Conservation (phyloP, 179 eudicot genomes). For the Actinidia arguta region DNA sequence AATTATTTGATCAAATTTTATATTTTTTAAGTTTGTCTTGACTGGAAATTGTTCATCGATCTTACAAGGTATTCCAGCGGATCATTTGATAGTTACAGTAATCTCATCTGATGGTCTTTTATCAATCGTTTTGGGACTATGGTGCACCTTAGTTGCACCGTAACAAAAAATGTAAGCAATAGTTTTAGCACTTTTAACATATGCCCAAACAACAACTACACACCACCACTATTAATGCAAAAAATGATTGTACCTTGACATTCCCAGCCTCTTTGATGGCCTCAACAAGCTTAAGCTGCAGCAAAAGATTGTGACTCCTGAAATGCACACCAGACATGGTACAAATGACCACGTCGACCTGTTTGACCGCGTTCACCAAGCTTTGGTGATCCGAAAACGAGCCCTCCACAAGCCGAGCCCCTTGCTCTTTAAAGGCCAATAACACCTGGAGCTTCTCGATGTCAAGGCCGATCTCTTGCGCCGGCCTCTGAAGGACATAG, state of each 20-base stretch:
- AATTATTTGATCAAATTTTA: no score
- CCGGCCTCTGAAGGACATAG: constrained; percentile 53
- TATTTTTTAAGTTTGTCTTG: no score
- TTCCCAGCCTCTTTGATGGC: constrained; percentile 93
- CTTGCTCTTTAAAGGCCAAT: constrained; percentile 53
- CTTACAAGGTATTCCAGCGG: no score
- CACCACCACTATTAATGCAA: neutral
- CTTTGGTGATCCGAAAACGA: constrained; percentile 73
- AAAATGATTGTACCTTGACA: constrained; percentile 49
- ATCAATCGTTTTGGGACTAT: no score
- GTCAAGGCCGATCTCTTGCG: constrained; percentile 55
- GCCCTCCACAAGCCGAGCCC: constrained; percentile 57
- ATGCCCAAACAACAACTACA: no score
- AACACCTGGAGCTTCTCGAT: constrained; percentile 61
- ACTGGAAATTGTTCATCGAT: no score
- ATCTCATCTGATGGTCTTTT: no score
- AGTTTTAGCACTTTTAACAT: no score
- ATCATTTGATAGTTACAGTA: no score
- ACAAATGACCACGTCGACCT: constrained; percentile 76
- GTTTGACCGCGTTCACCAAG: constrained; percentile 72
- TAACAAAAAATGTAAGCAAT: no score
- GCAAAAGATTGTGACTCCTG: constrained; percentile 57
- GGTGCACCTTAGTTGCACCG: no score
- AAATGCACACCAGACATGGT: constrained; percentile 75
- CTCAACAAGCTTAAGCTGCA: constrained; percentile 81